Evolutionary conservation across 2,329 filamentous ascomycete species (phyloP), one percentile per base, ranked within the genome.

Genomic region (Aspergillus versicolor): DNA sequence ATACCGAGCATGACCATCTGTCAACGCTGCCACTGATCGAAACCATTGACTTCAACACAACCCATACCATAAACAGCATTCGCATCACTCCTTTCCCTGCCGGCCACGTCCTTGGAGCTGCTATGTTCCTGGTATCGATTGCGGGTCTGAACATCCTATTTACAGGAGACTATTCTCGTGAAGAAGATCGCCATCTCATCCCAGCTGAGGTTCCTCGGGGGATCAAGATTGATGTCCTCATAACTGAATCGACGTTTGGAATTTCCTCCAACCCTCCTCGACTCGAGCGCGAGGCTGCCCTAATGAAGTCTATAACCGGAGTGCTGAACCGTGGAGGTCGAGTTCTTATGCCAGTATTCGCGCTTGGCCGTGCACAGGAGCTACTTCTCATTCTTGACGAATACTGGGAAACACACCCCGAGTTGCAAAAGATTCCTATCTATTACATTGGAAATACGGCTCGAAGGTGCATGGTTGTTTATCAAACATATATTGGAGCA

Each of bases 51-150:
- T 99, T 97, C 77, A 90, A 97, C 74, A 97, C 94, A 6, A 99
- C 94, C 6, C 93, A 99, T 69, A 97, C 92, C 8, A 93, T 97
- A 62, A 94, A 93, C 34, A 96, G 92, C 38, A 96, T 99, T 65
- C 88, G 92, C 53, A 96, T 99, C 66, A 99, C 94, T 0, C 94
- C 94, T 15, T 97, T 96, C 67, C 94, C 95, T 3, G 94, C 94
- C 7, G 94, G 94, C 22, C 94, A 99, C 79, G 94, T 99, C n/a
- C 83, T 99, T 9, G 94, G 94, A 40, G 94, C 94, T 12, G 94
- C 94, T 67, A 99, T 99, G 94, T 99, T 96, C 65, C 83, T 97
- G 34, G 91, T 99, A 65, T 93, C 97, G 70, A 99, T 99, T 69
- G 94, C 93, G 4, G 94, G 93, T 0, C 84, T 99, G 58, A 97